Percentiles rank a stretch among this genome's conserved stretches.
Conservation (phyloP, 2,329 filamentous ascomycete species). For the Chrysoporthe austroafricana region DNA sequence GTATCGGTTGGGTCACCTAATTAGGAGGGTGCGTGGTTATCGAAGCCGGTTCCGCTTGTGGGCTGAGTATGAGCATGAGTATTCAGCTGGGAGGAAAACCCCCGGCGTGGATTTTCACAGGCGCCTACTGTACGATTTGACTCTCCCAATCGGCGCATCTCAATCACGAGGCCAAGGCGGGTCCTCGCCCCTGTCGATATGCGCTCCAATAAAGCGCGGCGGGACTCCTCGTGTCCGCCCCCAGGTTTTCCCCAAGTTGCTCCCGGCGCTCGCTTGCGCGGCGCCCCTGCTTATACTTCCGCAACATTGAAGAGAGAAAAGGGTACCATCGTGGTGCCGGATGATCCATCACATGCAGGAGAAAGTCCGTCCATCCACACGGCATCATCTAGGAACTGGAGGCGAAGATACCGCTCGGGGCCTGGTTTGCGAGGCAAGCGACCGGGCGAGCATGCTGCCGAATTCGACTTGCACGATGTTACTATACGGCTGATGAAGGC, state of each 20-base stretch:
- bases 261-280: background rate
- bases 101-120: background rate
- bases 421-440: no score
- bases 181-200: background rate
- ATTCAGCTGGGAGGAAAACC: no score
- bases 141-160: background rate
- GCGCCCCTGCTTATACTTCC: background rate
- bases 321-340: background rate
- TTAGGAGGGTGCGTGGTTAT: no score
- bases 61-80: no score
- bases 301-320: background rate
- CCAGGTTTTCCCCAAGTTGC: background rate
- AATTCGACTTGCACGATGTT: background rate
- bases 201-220: constrained; percentile 9
- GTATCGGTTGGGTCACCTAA: no score
- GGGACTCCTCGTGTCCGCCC: background rate
- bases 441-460: no score
- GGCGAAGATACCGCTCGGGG: background rate
- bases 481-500: background rate
- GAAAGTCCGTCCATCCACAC: background rate
- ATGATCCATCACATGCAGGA: background rate
- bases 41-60: no score
- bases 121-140: background rate
- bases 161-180: background rate
- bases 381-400: background rate